Conservation (phyloP, 1,139 yeast species). For the Groenewaldozyma sp. region DNA sequence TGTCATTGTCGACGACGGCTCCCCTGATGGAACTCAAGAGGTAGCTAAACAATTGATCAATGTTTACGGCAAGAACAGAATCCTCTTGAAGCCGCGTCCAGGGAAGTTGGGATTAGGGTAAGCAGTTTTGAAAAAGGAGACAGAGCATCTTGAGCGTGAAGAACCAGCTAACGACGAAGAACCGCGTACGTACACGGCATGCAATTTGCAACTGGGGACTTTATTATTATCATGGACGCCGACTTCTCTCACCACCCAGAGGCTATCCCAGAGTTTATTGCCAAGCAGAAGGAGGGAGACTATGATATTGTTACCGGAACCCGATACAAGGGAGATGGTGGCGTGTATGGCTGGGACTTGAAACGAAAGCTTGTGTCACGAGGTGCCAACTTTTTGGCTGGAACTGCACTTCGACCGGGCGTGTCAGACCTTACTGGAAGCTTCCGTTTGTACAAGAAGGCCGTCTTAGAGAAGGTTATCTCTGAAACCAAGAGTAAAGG, state of each 20-base stretch:
- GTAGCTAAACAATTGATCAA: slow-evolving; percentile 57
- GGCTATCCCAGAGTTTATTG: slow-evolving; percentile 68
- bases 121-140: slow-evolving; percentile 5
- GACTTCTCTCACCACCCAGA: slow-evolving; percentile 75
- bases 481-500: slow-evolving; percentile 69
- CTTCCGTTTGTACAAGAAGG: slow-evolving; percentile 67
- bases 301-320: slow-evolving; percentile 82
- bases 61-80: slow-evolving; percentile 55
- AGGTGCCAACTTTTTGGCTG: slow-evolving; percentile 75
- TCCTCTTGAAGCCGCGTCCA: slow-evolving; percentile 62
- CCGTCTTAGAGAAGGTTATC: slow-evolving; percentile 57
- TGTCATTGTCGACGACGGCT: slow-evolving; percentile 68
- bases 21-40: slow-evolving; percentile 78
- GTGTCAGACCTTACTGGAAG: slow-evolving; percentile 76
- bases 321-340: slow-evolving; percentile 73
- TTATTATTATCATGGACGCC: slow-evolving; percentile 78
- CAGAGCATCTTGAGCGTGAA: too few species aligned
- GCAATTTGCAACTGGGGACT: slow-evolving; percentile 63
- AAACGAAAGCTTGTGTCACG: slow-evolving; percentile 71
- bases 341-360: slow-evolving; percentile 80
- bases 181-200: slow-evolving; percentile 79
- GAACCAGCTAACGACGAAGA: too few species aligned
- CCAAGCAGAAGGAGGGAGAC: slow-evolving; percentile 53
- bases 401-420: slow-evolving; percentile 60
- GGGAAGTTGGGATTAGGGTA: slow-evolving; percentile 70